Conservation (phyloP, 768 basidiomycete species). For the Russula dissimulans region DNA sequence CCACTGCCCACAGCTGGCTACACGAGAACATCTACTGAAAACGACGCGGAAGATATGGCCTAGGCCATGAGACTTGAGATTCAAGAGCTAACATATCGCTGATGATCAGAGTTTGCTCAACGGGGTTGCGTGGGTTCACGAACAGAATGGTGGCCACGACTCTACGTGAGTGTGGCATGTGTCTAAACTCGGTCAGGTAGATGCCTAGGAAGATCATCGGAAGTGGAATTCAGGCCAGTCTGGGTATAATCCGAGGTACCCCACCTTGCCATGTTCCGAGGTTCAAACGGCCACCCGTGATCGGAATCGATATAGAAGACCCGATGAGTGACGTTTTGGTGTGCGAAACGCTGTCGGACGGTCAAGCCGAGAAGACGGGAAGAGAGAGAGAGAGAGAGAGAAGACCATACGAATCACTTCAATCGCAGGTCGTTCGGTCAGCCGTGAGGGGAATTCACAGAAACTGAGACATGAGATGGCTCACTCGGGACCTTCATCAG, state of each 20-base stretch:
- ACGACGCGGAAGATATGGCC: background rate
- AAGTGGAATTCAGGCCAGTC: background rate
- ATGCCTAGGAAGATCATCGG: conserved; percentile 42
- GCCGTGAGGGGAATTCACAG: background rate
- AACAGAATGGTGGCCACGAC: conserved; percentile 80
- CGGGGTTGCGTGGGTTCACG: conserved; percentile 21
- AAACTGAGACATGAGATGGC: conserved; percentile 19
- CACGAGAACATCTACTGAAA: background rate
- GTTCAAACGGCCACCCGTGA: conserved; percentile 67
- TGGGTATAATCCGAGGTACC: background rate
- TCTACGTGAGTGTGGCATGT: conserved; percentile 50
- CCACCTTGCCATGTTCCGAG: conserved; percentile 92
- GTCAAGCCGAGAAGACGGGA: background rate
- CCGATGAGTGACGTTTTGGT: conserved; percentile 85
- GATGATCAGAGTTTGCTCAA: background rate
- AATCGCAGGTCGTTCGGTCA: background rate
- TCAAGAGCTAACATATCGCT: conserved; percentile 1
- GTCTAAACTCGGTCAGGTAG: conserved; percentile 81
- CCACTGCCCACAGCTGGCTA: background rate
- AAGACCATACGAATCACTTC: conserved; percentile 11
- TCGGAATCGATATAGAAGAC: conserved; percentile 72
- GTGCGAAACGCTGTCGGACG: conserved; percentile 61
- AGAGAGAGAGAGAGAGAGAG: background rate
- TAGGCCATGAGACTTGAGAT: background rate
- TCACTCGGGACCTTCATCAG: conserved; percentile 88